A percentile compares a stretch with the other conserved stretches of the same genome.
phyloP scores from a whole-genome alignment of 495 filamentous ascomycete species.

The Paragyromitra xinjiangensis region DNA sequence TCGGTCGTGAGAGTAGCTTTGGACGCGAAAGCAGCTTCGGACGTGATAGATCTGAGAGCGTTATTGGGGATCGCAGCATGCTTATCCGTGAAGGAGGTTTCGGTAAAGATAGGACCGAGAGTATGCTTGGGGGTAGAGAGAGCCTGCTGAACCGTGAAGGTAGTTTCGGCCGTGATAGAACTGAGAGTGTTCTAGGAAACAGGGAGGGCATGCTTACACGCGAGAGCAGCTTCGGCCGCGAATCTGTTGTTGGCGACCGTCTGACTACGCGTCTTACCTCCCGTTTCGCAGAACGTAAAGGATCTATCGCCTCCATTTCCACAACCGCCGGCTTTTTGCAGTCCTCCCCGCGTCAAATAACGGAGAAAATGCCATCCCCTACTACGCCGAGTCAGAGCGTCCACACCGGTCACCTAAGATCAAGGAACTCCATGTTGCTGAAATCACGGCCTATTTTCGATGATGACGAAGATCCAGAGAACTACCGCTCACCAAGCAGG shows the following conservation, averaged over 20 bases:
- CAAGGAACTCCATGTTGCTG: slow-evolving; percentile 49
- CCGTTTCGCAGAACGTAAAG: slow-evolving; percentile 52
- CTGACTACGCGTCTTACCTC: slow-evolving; percentile 25
- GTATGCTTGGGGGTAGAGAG: slow-evolving; percentile 35
- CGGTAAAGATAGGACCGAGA: slow-evolving; percentile 27
- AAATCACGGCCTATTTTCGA: slow-evolving; percentile 60
- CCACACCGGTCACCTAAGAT: slow-evolving; percentile 35
- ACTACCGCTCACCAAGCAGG: slow-evolving; percentile 66
- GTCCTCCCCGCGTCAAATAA: slow-evolving; percentile 59
- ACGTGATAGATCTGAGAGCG: too few relatives aligned
- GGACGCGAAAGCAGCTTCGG: slow-evolving; percentile 41
- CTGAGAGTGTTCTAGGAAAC: slow-evolving; percentile 16
- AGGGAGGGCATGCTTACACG: slow-evolving; percentile 23
- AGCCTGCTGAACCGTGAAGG: slow-evolving; percentile 31
- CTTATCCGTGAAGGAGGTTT: slow-evolving; percentile 13
- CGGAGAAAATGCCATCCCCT: slow-evolving; percentile 62
- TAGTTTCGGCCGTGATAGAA: slow-evolving; percentile 16
- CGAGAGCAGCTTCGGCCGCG: slow-evolving; percentile 32
- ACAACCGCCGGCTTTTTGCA: slow-evolving; percentile 60
- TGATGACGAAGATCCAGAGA: slow-evolving; percentile 62
- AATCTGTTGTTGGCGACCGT: slow-evolving; percentile 10
- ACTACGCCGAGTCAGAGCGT: slow-evolving; percentile 54
- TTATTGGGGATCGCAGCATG: too few relatives aligned
- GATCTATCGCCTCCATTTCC: slow-evolving; percentile 50
- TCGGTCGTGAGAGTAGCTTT: slow-evolving; percentile 20